Base-by-base conservation (phyloP, 306 rosid species). In the Medicago ruthenica region DNA sequence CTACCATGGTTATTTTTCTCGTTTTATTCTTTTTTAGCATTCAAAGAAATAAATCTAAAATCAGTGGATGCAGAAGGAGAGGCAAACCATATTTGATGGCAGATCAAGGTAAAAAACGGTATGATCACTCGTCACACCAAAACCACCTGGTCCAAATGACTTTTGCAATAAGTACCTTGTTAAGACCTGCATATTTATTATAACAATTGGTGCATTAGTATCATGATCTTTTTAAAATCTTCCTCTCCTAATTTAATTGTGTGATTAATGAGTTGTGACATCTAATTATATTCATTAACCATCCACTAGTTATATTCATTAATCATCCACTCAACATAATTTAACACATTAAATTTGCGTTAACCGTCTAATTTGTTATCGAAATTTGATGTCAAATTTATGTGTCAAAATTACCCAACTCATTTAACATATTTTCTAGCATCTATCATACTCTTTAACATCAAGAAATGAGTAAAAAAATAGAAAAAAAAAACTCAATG, bases 141-240 rank as follows among this genome's bases (percentile, higher is more conserved):
- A 39, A 59, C 13, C 66, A 5, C 39, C 40, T 1, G 66, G 40
- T 12, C 66, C 66, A 59, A 59, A 59, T 59, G 14, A 27, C 9
- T 27, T 59, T 27, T 59, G 66, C 66, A 59, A 15, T 5, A 24
- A 59, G 17, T 59, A 59, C 24, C 66, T 59, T 9, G 66, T 59
- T 6, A 59, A 13, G 16, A 59, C 40, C 66, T 59, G 66, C 40
- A 59, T 59, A 24, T 15, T 50, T 22, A 22, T 59, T 24, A 10
- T 10, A 16, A 10, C 37, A 58, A 9, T 11, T 22, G 14, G 9
- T 58, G 57, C 9, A n/a, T 50, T 15, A 50, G 20, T n/a, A 45
- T 45, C 51, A 45, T 45, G 51, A 45, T 45, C n/a, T 12, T 45
- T 45, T 45, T 15, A 45, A 45, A 45, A 45, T 12, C 7, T 12